Evolutionary conservation across 495 filamentous ascomycete species (phyloP).

Genomic region (Penicillium argentinense): DNA sequence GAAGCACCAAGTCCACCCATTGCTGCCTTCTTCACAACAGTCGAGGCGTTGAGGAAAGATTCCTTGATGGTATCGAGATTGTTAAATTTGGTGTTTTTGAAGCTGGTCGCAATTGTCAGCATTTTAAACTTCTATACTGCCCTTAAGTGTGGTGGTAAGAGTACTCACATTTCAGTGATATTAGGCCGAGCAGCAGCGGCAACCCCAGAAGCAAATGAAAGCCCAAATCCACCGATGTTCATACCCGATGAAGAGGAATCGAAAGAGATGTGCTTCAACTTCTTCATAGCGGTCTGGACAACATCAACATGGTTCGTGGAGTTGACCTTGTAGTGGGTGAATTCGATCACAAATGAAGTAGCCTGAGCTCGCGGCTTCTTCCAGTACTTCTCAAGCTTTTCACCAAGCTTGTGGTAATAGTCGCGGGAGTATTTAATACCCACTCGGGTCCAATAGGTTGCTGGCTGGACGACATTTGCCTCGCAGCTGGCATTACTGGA

Average conservation of each 20-base stretch:
- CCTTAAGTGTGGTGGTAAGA: too few species aligned
- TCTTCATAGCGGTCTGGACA: background rate
- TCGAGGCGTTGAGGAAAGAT: background rate
- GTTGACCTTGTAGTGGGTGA: background rate
- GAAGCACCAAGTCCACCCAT: background rate
- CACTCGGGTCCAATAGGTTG: background rate
- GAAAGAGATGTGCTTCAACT: background rate
- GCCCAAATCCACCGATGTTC: background rate
- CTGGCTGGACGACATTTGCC: background rate
- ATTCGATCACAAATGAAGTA: background rate
- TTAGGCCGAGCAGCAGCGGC: background rate
- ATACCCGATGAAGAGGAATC: background rate
- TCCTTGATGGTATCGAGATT: background rate
- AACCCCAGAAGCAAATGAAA: constrained; percentile 1
- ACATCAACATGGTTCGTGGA: background rate
- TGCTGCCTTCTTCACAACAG: background rate
- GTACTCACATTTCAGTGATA: background rate
- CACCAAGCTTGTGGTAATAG: background rate
- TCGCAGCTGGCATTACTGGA: background rate
- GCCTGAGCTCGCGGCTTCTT: background rate
- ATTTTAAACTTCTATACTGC: too few species aligned
- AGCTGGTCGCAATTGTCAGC: background rate
- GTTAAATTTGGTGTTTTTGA: background rate
- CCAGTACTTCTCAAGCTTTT: background rate
- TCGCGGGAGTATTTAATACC: background rate